phyloP scores from a whole-genome alignment of 2,329 filamentous ascomycete genomes.

The Sporothrix sp. region DNA sequence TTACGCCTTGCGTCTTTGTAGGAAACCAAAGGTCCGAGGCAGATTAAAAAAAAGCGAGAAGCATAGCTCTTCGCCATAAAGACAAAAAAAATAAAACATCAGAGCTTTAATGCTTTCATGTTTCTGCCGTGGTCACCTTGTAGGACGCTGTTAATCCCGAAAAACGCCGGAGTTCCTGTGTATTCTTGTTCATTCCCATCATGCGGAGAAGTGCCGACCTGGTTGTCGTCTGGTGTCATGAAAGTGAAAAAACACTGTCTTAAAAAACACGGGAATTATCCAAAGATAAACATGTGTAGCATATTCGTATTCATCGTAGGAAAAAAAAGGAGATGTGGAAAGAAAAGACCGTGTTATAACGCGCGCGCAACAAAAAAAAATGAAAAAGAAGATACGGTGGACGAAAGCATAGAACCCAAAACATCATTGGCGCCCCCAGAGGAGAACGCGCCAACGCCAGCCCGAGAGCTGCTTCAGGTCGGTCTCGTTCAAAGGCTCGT shows the following conservation, averaged over 20 bases:
- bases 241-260: too few species aligned
- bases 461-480: constrained; percentile 42
- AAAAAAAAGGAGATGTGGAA: too few species aligned
- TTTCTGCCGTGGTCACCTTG: too few species aligned
- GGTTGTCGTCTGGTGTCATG: not conserved
- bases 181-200: not conserved
- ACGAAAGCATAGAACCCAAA: not conserved
- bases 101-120: too few species aligned
- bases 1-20: constrained; percentile 51
- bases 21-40: constrained; percentile 65
- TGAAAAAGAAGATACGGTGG: not conserved
- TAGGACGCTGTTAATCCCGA: too few species aligned
- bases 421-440: constrained; percentile 28
- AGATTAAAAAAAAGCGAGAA: too few species aligned
- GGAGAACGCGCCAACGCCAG: constrained; percentile 47
- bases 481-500: constrained; percentile 35
- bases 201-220: not conserved
- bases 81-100: too few species aligned
- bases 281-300: not conserved
- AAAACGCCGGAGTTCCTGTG: not conserved
- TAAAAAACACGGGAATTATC: too few species aligned
- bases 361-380: not conserved
- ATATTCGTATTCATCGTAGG: too few species aligned
- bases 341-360: too few species aligned
- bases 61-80: too few species aligned